Percentiles rank a stretch among this genome's conserved stretches.
Conservation (phyloP, 2,329 filamentous ascomycete species). For the Hymenoscyphus albidus region DNA sequence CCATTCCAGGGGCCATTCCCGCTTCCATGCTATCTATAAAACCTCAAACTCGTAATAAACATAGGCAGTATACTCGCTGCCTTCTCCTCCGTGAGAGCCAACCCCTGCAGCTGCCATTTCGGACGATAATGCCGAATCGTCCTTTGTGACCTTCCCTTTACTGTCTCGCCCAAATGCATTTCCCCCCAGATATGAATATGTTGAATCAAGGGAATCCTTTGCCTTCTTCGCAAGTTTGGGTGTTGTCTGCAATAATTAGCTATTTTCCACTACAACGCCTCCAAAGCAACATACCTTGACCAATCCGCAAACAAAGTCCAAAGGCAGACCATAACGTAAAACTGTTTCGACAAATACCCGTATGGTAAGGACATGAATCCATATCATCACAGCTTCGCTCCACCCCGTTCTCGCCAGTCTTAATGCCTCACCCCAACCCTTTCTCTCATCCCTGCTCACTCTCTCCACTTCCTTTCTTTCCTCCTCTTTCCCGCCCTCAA, state of each 20-base stretch:
- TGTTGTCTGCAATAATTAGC: slow-evolving; percentile 58
- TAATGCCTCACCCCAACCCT: slow-evolving; percentile 88
- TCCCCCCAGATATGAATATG: slow-evolving; percentile 88
- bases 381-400: slow-evolving; percentile 93
- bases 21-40: slow-evolving; percentile 30
- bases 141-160: slow-evolving; percentile 85
- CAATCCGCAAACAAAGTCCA: slow-evolving; percentile 82
- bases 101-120: slow-evolving; percentile 79
- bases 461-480: slow-evolving; percentile 83
- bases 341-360: slow-evolving; percentile 97
- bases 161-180: slow-evolving; percentile 94
- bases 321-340: slow-evolving; percentile 86
- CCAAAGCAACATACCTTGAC: slow-evolving; percentile 64
- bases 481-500: slow-evolving; percentile 83
- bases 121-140: slow-evolving; percentile 72
- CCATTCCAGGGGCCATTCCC: slow-evolving; percentile 14
- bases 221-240: slow-evolving; percentile 78
- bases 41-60: slow-evolving; percentile 97
- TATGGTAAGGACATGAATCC: slow-evolving; percentile 86
- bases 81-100: slow-evolving; percentile 59
- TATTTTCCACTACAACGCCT: neutral
- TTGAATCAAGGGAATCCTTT: slow-evolving; percentile 72
- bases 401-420: slow-evolving; percentile 86
- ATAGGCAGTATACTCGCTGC: slow-evolving; percentile 87
- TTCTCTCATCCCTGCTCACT: slow-evolving; percentile 79